phyloP scores from a whole-genome alignment of 768 basidiomycete genomes.

The Panus rudis region DNA sequence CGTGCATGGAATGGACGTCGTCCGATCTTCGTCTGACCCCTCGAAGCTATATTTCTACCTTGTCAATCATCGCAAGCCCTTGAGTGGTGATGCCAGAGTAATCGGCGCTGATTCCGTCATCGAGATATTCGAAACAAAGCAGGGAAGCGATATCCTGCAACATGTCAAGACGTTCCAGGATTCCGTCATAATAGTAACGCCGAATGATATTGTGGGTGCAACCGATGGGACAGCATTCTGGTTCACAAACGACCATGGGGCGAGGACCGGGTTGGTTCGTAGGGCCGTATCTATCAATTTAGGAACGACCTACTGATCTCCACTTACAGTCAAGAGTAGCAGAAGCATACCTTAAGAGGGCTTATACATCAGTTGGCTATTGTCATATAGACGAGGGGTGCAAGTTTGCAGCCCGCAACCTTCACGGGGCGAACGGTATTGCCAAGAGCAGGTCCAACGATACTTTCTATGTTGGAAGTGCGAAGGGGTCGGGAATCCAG shows the following conservation, averaged over 20 bases:
- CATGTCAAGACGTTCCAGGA: slow-evolving; percentile 56
- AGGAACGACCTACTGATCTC: too few relatives aligned
- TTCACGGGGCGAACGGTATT: slow-evolving; percentile 59
- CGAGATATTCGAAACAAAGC: slow-evolving; percentile 56
- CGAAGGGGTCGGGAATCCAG: slow-evolving; percentile 36
- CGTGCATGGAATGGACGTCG: slow-evolving; percentile 65
- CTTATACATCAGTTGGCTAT: slow-evolving; percentile 49
- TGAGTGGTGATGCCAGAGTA: slow-evolving; percentile 27
- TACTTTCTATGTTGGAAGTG: slow-evolving; percentile 56
- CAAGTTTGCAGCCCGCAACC: slow-evolving; percentile 45
- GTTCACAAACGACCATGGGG: slow-evolving; percentile 61
- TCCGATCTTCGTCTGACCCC: slow-evolving; percentile 41
- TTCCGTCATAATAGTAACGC: slow-evolving; percentile 48
- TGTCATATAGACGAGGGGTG: slow-evolving; percentile 58
- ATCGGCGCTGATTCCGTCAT: slow-evolving; percentile 68
- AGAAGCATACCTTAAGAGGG: slow-evolving; percentile 1
- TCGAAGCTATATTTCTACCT: slow-evolving; percentile 54
- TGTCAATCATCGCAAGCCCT: slow-evolving; percentile 63
- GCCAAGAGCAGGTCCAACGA: slow-evolving; percentile 29
- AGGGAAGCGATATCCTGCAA: slow-evolving; percentile 36
- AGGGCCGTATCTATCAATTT: too few relatives aligned
- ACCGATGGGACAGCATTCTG: slow-evolving; percentile 58
- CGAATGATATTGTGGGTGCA: slow-evolving; percentile 67
- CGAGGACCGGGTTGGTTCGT: slow-evolving; percentile 48
- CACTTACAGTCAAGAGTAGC: slow-evolving; percentile 21